Conservation (phyloP, 2,329 filamentous ascomycete species). For the Hymenoscyphus fraxineus region DNA sequence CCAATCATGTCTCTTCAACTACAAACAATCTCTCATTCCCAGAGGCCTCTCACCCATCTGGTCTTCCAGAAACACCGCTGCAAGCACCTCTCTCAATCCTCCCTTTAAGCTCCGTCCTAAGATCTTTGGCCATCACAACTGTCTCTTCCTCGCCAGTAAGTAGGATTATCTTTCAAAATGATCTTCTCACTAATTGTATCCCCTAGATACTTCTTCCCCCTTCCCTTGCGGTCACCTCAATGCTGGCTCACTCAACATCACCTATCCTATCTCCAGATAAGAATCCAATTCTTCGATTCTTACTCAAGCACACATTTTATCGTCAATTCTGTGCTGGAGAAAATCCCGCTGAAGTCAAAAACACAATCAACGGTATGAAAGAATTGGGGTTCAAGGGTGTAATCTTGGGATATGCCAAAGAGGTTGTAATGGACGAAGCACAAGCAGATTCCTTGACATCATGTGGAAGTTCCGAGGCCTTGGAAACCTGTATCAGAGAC, state of each 20-base stretch:
- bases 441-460: slow-evolving; percentile 45
- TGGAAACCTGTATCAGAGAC: slow-evolving; percentile 45
- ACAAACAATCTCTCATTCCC: slow-evolving; percentile 15
- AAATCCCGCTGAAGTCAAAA: slow-evolving; percentile 61
- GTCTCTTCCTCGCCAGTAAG: slow-evolving; percentile 62
- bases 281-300: slow-evolving; percentile 65
- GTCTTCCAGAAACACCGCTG: slow-evolving; percentile 22
- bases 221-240: slow-evolving; percentile 63
- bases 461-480: slow-evolving; percentile 46
- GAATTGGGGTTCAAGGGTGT: slow-evolving; percentile 76
- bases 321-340: slow-evolving; percentile 88
- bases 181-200: slow-evolving; percentile 20
- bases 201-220: slow-evolving; percentile 58
- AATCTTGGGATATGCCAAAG: slow-evolving; percentile 78
- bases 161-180: neutral
- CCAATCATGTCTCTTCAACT: slow-evolving; percentile 16
- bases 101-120: slow-evolving; percentile 62
- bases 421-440: slow-evolving; percentile 66
- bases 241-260: slow-evolving; percentile 66
- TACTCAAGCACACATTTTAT: slow-evolving; percentile 82
- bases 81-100: slow-evolving; percentile 57
- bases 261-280: slow-evolving; percentile 68
- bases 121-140: slow-evolving; percentile 64
- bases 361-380: slow-evolving; percentile 63
- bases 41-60: slow-evolving; percentile 11